Conservation (phyloP, 169 alveolate species). For the Cryptosporidium sp. region DNA sequence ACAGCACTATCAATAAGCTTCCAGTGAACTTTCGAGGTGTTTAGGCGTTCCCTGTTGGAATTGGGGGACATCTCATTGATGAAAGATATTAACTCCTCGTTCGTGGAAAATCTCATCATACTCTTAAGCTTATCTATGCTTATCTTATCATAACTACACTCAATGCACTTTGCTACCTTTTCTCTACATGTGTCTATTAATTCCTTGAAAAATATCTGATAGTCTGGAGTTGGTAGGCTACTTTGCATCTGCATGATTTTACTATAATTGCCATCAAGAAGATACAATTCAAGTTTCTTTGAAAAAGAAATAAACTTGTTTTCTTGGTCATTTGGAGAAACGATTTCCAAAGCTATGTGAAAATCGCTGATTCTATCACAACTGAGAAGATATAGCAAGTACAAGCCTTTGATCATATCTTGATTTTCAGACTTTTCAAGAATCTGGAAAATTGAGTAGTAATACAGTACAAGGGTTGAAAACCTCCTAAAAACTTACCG, state of each 20-base stretch:
- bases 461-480: background rate
- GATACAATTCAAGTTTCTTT: conserved; percentile 70
- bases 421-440: conserved; percentile 43
- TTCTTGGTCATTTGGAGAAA: conserved; percentile 56
- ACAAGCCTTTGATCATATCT: conserved; percentile 68
- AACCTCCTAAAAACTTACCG: background rate
- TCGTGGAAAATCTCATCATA: conserved; percentile 63
- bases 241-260: conserved; percentile 47
- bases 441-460: background rate
- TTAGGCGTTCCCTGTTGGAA: background rate
- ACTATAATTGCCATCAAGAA: conserved; percentile 77
- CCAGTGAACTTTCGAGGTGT: conserved; percentile 10
- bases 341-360: conserved; percentile 70
- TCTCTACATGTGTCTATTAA: conserved; percentile 50
- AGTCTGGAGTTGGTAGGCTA: conserved; percentile 36
- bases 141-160: conserved; percentile 58
- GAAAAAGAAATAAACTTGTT: conserved; percentile 56
- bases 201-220: conserved; percentile 7
- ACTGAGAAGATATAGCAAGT: conserved; percentile 73
- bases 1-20: conserved; percentile 54
- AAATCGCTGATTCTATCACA: conserved; percentile 76
- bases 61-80: conserved; percentile 32
- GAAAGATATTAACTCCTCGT: conserved; percentile 46
- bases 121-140: conserved; percentile 34
- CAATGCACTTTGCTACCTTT: conserved; percentile 71